Evolutionary conservation across 176 grass and related monocot species (phyloP).

Genomic region (Oryza coarctata): DNA sequence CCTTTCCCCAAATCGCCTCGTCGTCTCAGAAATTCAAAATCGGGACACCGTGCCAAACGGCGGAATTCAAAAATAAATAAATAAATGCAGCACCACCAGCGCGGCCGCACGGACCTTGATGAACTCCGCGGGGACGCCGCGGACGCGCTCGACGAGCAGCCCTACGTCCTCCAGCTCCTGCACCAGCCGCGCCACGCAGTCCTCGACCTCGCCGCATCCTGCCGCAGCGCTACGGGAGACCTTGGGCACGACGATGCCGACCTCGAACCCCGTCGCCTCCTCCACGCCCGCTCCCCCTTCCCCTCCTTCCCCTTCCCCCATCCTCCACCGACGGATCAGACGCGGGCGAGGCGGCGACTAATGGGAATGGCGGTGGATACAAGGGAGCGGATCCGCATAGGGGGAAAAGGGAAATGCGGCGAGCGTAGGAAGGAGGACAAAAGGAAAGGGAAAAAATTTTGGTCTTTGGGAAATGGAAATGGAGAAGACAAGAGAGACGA

Average conservation of each 20-base stretch:
- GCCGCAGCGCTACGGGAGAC: constrained; percentile 33
- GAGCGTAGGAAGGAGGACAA: not conserved
- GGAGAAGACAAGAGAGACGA: not conserved
- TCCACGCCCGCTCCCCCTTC: constrained; percentile 12
- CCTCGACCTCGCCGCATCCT: not conserved
- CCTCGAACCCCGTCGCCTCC: constrained; percentile 71
- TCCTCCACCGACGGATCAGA: constrained; percentile 29
- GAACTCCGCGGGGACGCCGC: constrained; percentile 79
- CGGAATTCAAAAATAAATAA: not conserved
- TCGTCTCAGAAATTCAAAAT: not conserved
- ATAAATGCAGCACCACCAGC: not conserved
- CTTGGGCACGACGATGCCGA: constrained; percentile 78
- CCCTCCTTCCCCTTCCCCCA: not conserved
- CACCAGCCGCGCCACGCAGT: constrained; percentile 66
- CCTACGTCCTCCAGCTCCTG: constrained; percentile 62
- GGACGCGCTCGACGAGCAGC: constrained; percentile 70
- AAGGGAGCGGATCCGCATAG: constrained; percentile 47
- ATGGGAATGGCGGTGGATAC: constrained; percentile 18
- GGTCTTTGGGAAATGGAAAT: constrained; percentile 35
- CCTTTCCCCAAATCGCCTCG: not conserved
- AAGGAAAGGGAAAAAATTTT: not conserved
- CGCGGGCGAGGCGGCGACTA: not conserved
- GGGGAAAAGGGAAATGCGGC: constrained; percentile 21
- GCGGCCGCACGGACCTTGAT: constrained; percentile 52
- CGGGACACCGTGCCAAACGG: not conserved